phyloP scores from a whole-genome alignment of 306 rosid species.

The Fragaria iinumae region DNA sequence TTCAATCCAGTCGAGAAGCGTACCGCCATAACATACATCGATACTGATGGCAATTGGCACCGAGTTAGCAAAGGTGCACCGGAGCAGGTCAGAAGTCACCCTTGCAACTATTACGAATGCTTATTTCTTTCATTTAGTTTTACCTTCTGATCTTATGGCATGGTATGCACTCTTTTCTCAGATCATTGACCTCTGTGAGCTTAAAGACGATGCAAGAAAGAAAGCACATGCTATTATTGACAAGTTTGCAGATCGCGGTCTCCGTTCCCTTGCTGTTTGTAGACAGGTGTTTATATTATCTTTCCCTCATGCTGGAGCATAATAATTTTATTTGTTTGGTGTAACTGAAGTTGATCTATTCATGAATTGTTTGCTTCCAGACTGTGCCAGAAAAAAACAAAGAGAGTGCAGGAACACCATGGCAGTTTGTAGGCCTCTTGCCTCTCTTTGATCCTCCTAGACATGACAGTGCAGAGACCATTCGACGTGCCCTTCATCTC shows the following conservation, averaged over 20 bases:
- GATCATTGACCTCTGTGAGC: slow-evolving; percentile 79
- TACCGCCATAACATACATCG: slow-evolving; percentile 84
- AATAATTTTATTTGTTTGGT: background rate
- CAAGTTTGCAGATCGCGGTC: slow-evolving; percentile 90
- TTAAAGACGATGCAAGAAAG: slow-evolving; percentile 50
- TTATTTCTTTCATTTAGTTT: background rate
- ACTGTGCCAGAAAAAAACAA: slow-evolving; percentile 62
- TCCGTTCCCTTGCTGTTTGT: slow-evolving; percentile 72
- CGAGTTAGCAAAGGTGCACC: slow-evolving; percentile 95
- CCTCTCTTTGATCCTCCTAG: slow-evolving; percentile 97
- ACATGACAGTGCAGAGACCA: slow-evolving; percentile 96
- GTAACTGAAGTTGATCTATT: slow-evolving; percentile 3
- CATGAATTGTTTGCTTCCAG: slow-evolving; percentile 30
- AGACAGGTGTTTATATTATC: slow-evolving; percentile 42
- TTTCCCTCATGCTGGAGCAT: background rate
- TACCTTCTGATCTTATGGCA: background rate
- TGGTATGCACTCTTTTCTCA: slow-evolving; percentile 21
- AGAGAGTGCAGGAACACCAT: slow-evolving; percentile 74
- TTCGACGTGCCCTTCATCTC: slow-evolving; percentile 65
- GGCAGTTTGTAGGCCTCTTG: slow-evolving; percentile 80
- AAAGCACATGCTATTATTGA: slow-evolving; percentile 72
- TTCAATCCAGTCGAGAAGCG: slow-evolving; percentile 94
- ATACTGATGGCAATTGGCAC: slow-evolving; percentile 63
- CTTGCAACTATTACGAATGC: background rate
- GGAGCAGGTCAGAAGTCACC: slow-evolving; percentile 57